A percentile compares a stretch with the other conserved stretches of the same genome.
Evolutionary conservation across 345 rosid genomes (phyloP).

Genomic region (Raphanus sativus): DNA sequence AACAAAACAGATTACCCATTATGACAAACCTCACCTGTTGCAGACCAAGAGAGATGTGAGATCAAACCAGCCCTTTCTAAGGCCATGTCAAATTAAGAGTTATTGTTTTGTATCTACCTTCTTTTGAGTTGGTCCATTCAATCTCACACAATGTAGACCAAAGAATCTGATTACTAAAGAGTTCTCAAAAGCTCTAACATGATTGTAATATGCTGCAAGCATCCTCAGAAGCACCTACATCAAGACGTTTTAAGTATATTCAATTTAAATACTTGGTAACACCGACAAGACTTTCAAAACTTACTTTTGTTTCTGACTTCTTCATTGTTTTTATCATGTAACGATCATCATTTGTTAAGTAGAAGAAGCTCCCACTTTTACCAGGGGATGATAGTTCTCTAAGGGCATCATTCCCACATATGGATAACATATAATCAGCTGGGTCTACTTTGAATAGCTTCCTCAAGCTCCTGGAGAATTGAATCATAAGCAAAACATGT

Average conservation of each 20-base stretch:
- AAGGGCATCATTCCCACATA: constrained; percentile 93
- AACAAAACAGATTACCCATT: constrained; percentile 91
- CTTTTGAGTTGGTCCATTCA: constrained; percentile 80
- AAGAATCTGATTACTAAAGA: constrained; percentile 75
- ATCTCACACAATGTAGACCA: constrained; percentile 86
- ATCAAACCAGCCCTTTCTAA: not conserved
- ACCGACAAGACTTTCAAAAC: constrained; percentile 22
- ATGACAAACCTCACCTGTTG: constrained; percentile 83
- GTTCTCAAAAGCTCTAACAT: constrained; percentile 79
- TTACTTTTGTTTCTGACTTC: constrained; percentile 86
- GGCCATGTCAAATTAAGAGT: constrained; percentile 3
- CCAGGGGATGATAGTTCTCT: constrained; percentile 98
- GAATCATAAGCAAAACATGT: constrained; percentile 3
- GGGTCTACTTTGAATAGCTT: constrained; percentile 93
- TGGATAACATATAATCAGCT: constrained; percentile 97
- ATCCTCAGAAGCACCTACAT: constrained; percentile 80
- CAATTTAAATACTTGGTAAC: not conserved
- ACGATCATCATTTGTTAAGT: constrained; percentile 84
- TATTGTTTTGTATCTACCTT: constrained; percentile 52
- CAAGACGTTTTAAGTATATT: constrained; percentile 10
- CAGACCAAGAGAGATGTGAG: constrained; percentile 17
- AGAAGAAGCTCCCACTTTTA: constrained; percentile 96
- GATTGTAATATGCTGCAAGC: constrained; percentile 92
- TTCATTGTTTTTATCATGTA: constrained; percentile 97
- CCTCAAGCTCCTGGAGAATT: constrained; percentile 69